A percentile compares a stretch with the other conserved stretches of the same genome.
Evolutionary conservation across 805 yeast genomes (phyloP).

Genomic region (Yarrowia sp.): DNA sequence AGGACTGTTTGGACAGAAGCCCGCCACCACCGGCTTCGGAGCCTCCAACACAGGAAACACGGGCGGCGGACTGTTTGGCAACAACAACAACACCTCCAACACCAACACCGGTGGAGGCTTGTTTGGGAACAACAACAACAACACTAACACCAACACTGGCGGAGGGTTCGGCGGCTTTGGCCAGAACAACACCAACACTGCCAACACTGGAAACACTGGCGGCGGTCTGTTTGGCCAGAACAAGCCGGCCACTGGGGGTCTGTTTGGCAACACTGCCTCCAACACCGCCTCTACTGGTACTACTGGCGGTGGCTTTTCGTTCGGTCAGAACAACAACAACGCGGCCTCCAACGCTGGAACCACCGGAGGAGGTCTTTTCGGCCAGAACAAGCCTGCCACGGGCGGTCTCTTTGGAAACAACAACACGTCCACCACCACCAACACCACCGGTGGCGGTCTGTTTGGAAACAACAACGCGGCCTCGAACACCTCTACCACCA

Average conservation of each 20-base stretch:
- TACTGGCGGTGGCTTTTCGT: slow-evolving; percentile 37
- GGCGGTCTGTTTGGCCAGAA: slow-evolving; percentile 31
- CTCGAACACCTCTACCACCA: slow-evolving; percentile 31
- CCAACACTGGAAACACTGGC: slow-evolving; percentile 29
- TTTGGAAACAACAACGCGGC: slow-evolving; percentile 32
- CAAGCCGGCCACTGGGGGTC: slow-evolving; percentile 31
- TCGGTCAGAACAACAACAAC: slow-evolving; percentile 37
- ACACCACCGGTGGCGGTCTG: slow-evolving; percentile 28
- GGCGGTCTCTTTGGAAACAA: slow-evolving; percentile 36
- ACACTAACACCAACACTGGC: slow-evolving; percentile 29
- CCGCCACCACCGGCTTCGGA: slow-evolving; percentile 31
- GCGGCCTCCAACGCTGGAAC: slow-evolving; percentile 33
- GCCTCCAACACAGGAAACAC: slow-evolving; percentile 28
- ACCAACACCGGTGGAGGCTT: slow-evolving; percentile 29
- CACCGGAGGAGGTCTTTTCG: too few species aligned
- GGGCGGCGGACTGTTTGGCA: slow-evolving; percentile 32
- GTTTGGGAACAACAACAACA: slow-evolving; percentile 28
- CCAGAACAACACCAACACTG: slow-evolving; percentile 13
- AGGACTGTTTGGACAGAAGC: slow-evolving; percentile 28
- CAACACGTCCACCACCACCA: slow-evolving; percentile 33
- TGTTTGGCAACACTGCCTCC: slow-evolving; percentile 31
- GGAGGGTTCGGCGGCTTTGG: slow-evolving; percentile 27
- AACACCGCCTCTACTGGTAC: slow-evolving; percentile 26
- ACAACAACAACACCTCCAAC: slow-evolving; percentile 25
- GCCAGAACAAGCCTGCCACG: slow-evolving; percentile 28